Evolutionary conservation across 306 rosid genomes (phyloP).

Genomic region (Prunus davidiana): DNA sequence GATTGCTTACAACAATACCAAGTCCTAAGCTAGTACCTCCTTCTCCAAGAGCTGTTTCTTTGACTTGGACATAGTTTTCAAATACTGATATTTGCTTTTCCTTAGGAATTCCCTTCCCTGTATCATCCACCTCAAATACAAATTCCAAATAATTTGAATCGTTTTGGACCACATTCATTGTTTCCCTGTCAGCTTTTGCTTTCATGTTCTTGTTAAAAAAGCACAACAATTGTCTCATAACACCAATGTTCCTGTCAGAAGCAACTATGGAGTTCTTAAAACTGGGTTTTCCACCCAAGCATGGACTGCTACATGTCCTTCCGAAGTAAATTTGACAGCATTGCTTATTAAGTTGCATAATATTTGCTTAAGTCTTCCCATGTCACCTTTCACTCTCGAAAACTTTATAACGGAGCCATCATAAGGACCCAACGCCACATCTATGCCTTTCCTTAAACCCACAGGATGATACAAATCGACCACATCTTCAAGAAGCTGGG

Average conservation of each 20-base stretch:
- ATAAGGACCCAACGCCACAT: constrained; percentile 63
- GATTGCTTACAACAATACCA: constrained; percentile 68
- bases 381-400: constrained; percentile 64
- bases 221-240: constrained; percentile 21
- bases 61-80: constrained; percentile 75
- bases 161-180: constrained; percentile 20
- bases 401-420: constrained; percentile 54
- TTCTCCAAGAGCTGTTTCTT: constrained; percentile 50
- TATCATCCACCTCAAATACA: constrained; percentile 78
- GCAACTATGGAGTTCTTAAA: constrained; percentile 38
- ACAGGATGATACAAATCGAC: constrained; percentile 60
- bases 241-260: constrained; percentile 17
- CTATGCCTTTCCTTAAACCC: constrained; percentile 66
- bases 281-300: constrained; percentile 52
- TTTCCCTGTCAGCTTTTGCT: constrained; percentile 27
- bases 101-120: constrained; percentile 86
- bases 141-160: constrained; percentile 47
- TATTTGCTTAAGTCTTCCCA: constrained; percentile 69
- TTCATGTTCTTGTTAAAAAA: constrained; percentile 36
- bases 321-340: constrained; percentile 70
- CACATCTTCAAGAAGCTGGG: constrained; percentile 59
- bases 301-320: constrained; percentile 59
- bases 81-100: constrained; percentile 58
- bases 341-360: constrained; percentile 69
- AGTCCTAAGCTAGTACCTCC: constrained; percentile 93